Conservation (phyloP, 345 rosid genomes). For the Arabis alpina region DNA sequence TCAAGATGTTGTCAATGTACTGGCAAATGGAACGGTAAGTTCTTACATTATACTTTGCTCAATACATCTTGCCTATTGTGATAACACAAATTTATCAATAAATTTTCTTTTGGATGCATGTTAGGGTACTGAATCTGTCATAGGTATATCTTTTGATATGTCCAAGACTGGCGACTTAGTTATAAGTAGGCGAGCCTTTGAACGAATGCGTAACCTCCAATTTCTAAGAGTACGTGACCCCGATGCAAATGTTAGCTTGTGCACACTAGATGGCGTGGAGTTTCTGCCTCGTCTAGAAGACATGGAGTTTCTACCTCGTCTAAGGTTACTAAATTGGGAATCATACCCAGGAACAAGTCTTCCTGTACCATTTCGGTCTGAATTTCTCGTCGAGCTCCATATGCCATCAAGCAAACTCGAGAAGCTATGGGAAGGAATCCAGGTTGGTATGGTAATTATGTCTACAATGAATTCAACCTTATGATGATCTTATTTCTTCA, state of each 20-base stretch:
- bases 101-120: not conserved
- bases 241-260: not conserved
- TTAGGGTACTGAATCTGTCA: slow-evolving; percentile 26
- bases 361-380: slow-evolving; percentile 7
- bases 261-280: not conserved
- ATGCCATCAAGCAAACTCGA: slow-evolving; percentile 6
- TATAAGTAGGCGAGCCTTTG: not conserved
- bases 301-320: slow-evolving; percentile 4
- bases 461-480: not conserved
- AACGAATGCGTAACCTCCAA: not conserved
- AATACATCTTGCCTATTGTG: not conserved
- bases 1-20: slow-evolving; percentile 23
- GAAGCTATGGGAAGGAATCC: slow-evolving; percentile 15
- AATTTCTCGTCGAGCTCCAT: slow-evolving; percentile 10
- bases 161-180: not conserved
- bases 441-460: not conserved
- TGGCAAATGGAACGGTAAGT: slow-evolving; percentile 24
- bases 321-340: slow-evolving; percentile 24
- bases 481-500: slow-evolving; percentile 14
- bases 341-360: slow-evolving; percentile 20
- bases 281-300: not conserved
- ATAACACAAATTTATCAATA: not conserved
- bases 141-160: not conserved
- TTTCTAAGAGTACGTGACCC: slow-evolving; percentile 6
- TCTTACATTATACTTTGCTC: not conserved